Base-by-base conservation (phyloP, 2,329 filamentous ascomycete species). In the Neurospora sp. region DNA sequence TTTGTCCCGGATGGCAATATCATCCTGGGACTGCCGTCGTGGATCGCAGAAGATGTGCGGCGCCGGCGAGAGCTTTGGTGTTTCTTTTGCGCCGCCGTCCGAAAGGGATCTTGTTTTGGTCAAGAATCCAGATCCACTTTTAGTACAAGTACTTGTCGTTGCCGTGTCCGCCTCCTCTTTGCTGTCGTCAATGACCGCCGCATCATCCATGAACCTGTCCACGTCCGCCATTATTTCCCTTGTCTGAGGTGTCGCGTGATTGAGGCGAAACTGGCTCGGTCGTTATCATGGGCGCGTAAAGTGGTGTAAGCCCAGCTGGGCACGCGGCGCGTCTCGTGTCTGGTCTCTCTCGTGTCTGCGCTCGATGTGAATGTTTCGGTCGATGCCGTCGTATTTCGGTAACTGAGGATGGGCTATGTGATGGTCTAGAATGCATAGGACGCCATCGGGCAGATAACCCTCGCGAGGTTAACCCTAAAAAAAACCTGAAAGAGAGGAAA, bases 91-190 rank as follows among this genome's bases (percentile, higher is more conserved):
- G 72, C 83, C 84, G 66, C 87, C 86, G 77, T 92, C 90, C 4
- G 90, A 91, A 71, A 91, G 79, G 67, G 89, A 91, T 72, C 89
- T 83, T 46, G 86, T 83, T 78, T 88, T 90, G 70, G 80, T 78
- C 71, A 82, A 76, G 52, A 62, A 62, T 10, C 46, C 46, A 7
- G 19, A 6, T 52, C 46, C 46, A 28, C 52, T 62, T 62, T 62
- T 36, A 28, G 28, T 28, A 28, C 28, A 28, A 28, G 19, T 19
- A 28, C 19, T 17, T 15, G 23, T 33, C 28, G 23, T 3, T 9
- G 13, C 19, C 0, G 23, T 33, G 46, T 58, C 46, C 9, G 46
- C 52, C 43, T 23, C 19, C 33, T 33, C 33, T 15, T 28, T 62
- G 52, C 6, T 13, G 6, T 33, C 52, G 15, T 62, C 52, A 62